phyloP scores from a whole-genome alignment of 2,329 filamentous ascomycete genomes.

The Trichoderma sp. region DNA sequence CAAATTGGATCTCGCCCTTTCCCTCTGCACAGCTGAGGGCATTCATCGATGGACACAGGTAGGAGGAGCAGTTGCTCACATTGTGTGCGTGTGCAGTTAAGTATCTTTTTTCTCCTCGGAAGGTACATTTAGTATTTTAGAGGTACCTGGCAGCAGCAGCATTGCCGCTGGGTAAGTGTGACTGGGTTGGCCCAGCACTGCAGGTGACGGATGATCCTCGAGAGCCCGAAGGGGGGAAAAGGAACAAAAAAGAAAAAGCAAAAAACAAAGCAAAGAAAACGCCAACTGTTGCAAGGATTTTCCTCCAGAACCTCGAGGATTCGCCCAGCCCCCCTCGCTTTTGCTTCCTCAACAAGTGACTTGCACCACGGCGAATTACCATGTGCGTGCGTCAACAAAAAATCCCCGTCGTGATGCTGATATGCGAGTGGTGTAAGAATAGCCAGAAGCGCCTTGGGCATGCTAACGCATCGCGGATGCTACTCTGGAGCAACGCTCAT shows the following conservation, averaged over 20 bases:
- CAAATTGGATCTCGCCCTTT: not conserved
- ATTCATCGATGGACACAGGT: not conserved
- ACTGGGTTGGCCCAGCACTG: conserved; percentile 2
- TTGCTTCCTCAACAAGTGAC: conserved; percentile 1
- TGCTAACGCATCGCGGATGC: conserved; percentile 4
- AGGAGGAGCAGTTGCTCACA: not conserved
- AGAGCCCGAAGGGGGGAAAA: not conserved
- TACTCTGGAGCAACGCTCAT: not conserved
- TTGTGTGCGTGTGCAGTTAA: not conserved
- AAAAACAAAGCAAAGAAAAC: not conserved
- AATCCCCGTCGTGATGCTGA: conserved; percentile 2
- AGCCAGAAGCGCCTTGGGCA: not conserved
- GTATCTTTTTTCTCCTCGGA: not conserved
- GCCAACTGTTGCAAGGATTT: not conserved
- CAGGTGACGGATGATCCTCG: conserved; percentile 4
- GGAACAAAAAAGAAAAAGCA: not conserved
- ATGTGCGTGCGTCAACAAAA: conserved; percentile 10
- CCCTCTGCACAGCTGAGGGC: not conserved
- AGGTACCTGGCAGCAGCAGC: not conserved
- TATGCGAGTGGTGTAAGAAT: conserved; percentile 10
- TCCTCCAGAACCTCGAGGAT: not conserved
- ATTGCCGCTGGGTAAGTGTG: not conserved
- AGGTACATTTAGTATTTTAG: not conserved
- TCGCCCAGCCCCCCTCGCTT: not conserved
- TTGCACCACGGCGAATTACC: conserved; percentile 15